Conservation (phyloP, 1,139 yeast species). For the Diutina neorugosa region DNA sequence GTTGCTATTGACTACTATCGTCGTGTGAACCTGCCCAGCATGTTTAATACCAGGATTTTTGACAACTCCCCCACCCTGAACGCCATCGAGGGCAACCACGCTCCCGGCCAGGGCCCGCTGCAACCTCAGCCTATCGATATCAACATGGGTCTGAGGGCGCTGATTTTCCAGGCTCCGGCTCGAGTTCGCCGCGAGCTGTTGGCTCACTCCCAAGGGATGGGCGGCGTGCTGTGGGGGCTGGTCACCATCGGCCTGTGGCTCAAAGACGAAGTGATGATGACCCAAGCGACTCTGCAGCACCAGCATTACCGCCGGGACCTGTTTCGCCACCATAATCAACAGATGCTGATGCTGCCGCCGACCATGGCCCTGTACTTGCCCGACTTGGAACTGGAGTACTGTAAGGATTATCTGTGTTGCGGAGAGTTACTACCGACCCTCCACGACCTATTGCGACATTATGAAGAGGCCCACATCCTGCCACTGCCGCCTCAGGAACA, state of each 20-base stretch:
- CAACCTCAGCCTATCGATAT: conserved; percentile 37
- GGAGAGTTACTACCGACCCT: conserved; percentile 85
- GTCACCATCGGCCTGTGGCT: conserved; percentile 92
- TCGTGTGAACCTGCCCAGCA: background rate
- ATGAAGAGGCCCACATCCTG: conserved; percentile 90
- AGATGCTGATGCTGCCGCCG: conserved; percentile 48
- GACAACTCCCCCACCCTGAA: background rate
- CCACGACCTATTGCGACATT: conserved; percentile 87
- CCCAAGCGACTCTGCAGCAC: conserved; percentile 11
- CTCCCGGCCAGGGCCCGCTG: background rate
- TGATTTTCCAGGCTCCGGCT: conserved; percentile 21
- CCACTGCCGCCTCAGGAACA: conserved; percentile 46
- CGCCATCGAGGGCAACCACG: background rate
- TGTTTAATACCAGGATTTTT: conserved; percentile 3
- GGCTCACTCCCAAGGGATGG: conserved; percentile 96
- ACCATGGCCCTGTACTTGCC: conserved; percentile 54
- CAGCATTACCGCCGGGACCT: conserved; percentile 24
- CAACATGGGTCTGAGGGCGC: conserved; percentile 28
- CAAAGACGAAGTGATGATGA: conserved; percentile 75
- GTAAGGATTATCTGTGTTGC: conserved; percentile 94
- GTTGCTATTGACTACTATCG: background rate
- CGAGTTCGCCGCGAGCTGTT: conserved; percentile 70
- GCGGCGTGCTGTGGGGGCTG: conserved; percentile 98
- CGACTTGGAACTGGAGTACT: conserved; percentile 86
- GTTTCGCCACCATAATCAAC: conserved; percentile 15